Conservation (phyloP, 2,329 filamentous ascomycete genomes). For the Arthrobotrys iridis region DNA sequence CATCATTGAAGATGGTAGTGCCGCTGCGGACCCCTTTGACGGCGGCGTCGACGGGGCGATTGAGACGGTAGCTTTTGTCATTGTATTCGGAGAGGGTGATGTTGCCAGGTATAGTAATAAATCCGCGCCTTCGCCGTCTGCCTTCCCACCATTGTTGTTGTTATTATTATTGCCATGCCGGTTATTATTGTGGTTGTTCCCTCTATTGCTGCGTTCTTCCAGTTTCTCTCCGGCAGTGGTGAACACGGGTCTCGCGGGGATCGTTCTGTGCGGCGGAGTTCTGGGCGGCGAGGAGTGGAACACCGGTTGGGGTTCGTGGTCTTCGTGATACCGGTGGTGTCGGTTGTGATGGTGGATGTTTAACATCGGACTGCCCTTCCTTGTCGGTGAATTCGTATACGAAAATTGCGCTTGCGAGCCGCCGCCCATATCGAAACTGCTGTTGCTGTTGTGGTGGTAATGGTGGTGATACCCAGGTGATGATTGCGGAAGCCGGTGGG, state of each 20-base stretch:
- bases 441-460: constrained; percentile 1
- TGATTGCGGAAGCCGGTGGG: constrained; percentile 56
- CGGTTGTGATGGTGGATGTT: constrained; percentile 59
- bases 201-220: constrained; percentile 60
- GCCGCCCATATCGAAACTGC: constrained; percentile 60
- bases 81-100: constrained; percentile 82
- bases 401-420: constrained; percentile 60
- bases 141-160: constrained; percentile 65
- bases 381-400: constrained; percentile 67
- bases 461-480: constrained; percentile 57
- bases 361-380: constrained; percentile 61
- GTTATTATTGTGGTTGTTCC: constrained; percentile 29
- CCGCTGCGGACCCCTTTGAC: constrained; percentile 68
- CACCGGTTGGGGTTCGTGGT: constrained; percentile 39
- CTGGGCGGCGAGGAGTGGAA: constrained; percentile 73
- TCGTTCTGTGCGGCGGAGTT: constrained; percentile 76
- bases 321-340: constrained; percentile 68
- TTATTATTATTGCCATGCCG: constrained; percentile 1
- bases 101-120: constrained; percentile 85
- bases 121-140: constrained; percentile 78
- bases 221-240: constrained; percentile 79
- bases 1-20: constrained; percentile 85
- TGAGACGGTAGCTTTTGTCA: constrained; percentile 61
- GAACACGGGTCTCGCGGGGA: constrained; percentile 72
- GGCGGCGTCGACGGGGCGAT: constrained; percentile 62